A percentile compares a stretch with the other conserved stretches of the same genome.
Conservation (phyloP, 1,284 basidiomycete genomes). For the Phlebopus sp. region DNA sequence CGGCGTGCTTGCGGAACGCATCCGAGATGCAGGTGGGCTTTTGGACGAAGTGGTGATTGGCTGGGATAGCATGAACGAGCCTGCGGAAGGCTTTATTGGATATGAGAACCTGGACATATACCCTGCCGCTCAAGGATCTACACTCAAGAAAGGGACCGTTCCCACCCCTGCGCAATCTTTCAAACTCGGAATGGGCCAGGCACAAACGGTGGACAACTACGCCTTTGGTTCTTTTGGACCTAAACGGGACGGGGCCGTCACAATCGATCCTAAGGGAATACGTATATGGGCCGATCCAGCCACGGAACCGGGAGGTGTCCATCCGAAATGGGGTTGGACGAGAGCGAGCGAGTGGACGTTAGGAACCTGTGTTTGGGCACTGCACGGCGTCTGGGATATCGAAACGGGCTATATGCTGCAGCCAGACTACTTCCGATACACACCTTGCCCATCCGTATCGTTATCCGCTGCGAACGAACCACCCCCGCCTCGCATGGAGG, state of each 20-base stretch:
- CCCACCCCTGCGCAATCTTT: constrained; percentile 87
- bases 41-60: constrained; percentile 89
- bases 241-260: constrained; percentile 65
- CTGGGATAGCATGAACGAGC: constrained; percentile 97
- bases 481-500: constrained; percentile 33
- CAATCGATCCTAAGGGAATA: constrained; percentile 80
- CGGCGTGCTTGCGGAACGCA: constrained; percentile 70
- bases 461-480: not conserved
- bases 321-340: constrained; percentile 43
- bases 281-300: constrained; percentile 69
- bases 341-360: constrained; percentile 66
- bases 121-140: constrained; percentile 64
- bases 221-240: constrained; percentile 83
- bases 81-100: constrained; percentile 84
- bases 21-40: constrained; percentile 66
- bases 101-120: constrained; percentile 69
- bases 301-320: constrained; percentile 41
- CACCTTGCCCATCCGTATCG: constrained; percentile 28
- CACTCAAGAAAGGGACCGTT: constrained; percentile 81
- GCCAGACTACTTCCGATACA: constrained; percentile 76
- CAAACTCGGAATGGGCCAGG: constrained; percentile 83
- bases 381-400: constrained; percentile 91
- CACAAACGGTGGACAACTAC: constrained; percentile 86
- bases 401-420: constrained; percentile 64
- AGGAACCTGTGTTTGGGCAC: constrained; percentile 89